Evolutionary conservation across 23 red algal genomes (phyloP), one percentile per base, ranked within the genome.

Genomic region (Pyropia haitanensis): DNA sequence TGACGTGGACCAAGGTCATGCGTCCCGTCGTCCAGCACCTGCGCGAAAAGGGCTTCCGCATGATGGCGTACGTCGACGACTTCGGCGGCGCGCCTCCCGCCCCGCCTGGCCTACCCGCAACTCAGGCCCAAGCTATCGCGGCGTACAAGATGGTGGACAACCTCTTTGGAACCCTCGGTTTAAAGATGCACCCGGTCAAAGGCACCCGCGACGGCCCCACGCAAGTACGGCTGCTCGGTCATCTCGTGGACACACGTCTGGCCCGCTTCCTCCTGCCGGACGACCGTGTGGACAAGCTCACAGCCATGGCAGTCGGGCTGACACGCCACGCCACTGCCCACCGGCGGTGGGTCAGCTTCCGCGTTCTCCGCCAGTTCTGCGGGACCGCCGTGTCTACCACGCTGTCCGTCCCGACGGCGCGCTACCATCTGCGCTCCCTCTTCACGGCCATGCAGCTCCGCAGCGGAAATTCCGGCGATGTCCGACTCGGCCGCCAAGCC

Each of bases 41-140:
- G 17, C 15, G 73, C 7, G 8, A 53, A 18, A 7, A 20, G 32
- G 15, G 29, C 27, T 25, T 58, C 21, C 59, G 60, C 0, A 53
- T 78, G 14, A 33, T 52, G 22, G 30, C 73, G 29, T 78, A 78
- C 61, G 51, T 78, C 60, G 60, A 78, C 73, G 60, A 78, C 31
- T n/a, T n/a, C n/a, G n/a, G n/a, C n/a, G n/a, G n/a, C n/a, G n/a
- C n/a, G n/a, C n/a, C n/a, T n/a, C n/a, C n/a, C n/a, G n/a, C n/a
- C n/a, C n/a, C n/a, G n/a, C n/a, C n/a, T n/a, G n/a, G n/a, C n/a
- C n/a, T n/a, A n/a, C 48, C 31, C 18, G 34, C 12, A 10, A 14
- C 31, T 14, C n/a, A 16, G 12, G 34, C 65, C 65, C 14, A 46
- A 34, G 14, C 26, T 33, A 14, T 27, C 10, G 14, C 5, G 10